Conservation (phyloP, 768 basidiomycete species). For the Xerocomus brunneocitrinus region DNA sequence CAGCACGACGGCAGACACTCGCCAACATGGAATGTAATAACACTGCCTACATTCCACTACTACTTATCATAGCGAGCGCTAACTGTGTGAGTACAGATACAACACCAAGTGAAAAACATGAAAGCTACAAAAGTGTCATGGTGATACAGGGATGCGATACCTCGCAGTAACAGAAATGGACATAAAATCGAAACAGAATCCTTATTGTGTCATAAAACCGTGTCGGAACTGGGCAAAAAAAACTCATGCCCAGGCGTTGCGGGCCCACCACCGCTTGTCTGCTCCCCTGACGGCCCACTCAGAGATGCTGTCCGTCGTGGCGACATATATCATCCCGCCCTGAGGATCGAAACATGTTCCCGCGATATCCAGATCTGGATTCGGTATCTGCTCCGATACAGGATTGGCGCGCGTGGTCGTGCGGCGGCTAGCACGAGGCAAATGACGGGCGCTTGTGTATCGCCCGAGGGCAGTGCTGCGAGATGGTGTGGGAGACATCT, state of each 20-base stretch:
- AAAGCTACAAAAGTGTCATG: constrained; percentile 13
- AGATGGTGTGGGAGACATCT: constrained; percentile 20
- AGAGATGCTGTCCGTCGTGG: constrained; percentile 57
- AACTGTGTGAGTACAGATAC: constrained; percentile 3
- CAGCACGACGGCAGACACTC: constrained; percentile 21
- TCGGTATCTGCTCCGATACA: constrained; percentile 12
- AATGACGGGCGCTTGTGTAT: constrained; percentile 17
- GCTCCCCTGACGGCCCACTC: constrained; percentile 75
- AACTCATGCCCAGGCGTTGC: constrained; percentile 39
- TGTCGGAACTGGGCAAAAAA: background rate
- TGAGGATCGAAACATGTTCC: constrained; percentile 71
- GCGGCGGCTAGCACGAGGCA: constrained; percentile 17
- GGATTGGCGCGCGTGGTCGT: constrained; percentile 9
- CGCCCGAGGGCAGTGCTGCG: constrained; percentile 17
- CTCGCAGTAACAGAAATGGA: background rate
- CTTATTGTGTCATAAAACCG: background rate
- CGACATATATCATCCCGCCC: constrained; percentile 66
- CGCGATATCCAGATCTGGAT: constrained; percentile 49
- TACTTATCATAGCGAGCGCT: background rate
- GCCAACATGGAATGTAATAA: constrained; percentile 19
- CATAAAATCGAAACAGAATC: constrained; percentile 9
- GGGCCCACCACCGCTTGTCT: constrained; percentile 71
- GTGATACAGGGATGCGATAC: constrained; percentile 21
- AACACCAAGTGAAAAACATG: constrained; percentile 1
- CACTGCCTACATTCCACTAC: background rate